Evolutionary conservation across 495 filamentous ascomycete genomes (phyloP).

Genomic region (Aspergillus ostianus): DNA sequence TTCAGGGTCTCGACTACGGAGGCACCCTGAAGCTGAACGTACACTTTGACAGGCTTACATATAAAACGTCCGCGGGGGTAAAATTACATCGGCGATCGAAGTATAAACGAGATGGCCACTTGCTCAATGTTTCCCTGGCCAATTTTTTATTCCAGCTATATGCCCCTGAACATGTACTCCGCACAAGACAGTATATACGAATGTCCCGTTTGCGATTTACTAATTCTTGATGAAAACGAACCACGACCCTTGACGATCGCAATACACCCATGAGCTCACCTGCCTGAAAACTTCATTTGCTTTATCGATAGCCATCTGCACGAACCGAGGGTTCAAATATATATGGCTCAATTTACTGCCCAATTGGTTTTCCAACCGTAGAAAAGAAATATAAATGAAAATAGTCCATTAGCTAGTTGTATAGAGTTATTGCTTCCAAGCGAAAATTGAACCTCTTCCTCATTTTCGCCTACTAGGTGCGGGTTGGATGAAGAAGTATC

Average conservation of each 20-base stretch:
- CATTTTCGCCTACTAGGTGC: neutral
- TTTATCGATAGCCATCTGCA: neutral
- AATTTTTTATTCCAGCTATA: neutral
- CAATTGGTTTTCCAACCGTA: neutral
- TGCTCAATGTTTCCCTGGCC: neutral
- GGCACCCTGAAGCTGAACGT: neutral
- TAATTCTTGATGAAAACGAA: neutral
- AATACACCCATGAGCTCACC: neutral
- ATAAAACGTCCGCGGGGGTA: neutral
- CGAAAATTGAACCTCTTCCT: neutral
- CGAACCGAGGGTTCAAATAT: neutral
- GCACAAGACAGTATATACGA: neutral
- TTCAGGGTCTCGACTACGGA: conserved; percentile 14
- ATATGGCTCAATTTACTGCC: neutral
- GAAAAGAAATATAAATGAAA: neutral
- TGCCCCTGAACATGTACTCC: neutral
- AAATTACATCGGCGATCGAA: neutral
- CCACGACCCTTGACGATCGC: neutral
- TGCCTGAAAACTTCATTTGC: neutral
- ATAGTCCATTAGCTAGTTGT: neutral
- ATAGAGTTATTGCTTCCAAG: neutral
- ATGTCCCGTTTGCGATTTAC: neutral
- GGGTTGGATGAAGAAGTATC: neutral
- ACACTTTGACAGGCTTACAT: neutral
- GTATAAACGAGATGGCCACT: neutral